Evolutionary conservation across 2,329 filamentous ascomycete species (phyloP).

Genomic region (Didymella pomorum): DNA sequence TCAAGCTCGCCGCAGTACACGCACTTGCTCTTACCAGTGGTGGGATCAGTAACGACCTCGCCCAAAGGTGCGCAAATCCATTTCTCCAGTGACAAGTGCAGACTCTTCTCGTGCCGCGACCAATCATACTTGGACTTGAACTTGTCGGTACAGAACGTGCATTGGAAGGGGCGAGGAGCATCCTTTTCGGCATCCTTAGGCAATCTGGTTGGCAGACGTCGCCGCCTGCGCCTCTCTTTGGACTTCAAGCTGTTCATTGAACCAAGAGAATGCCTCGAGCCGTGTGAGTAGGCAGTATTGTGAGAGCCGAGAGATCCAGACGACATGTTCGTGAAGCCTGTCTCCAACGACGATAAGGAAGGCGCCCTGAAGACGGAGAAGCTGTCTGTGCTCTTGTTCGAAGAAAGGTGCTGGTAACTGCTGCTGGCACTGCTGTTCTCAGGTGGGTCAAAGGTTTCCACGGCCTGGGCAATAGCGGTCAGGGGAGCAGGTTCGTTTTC

Average conservation of each 20-base stretch:
- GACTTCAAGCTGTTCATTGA: slow-evolving; percentile 63
- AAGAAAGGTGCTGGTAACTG: slow-evolving; percentile 58
- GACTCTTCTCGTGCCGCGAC: slow-evolving; percentile 52
- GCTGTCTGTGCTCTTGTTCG: slow-evolving; percentile 57
- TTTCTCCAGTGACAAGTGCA: slow-evolving; percentile 51
- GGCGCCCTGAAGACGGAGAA: slow-evolving; percentile 62
- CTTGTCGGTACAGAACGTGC: slow-evolving; percentile 51
- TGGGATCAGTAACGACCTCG: slow-evolving; percentile 63
- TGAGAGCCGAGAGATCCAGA: slow-evolving; percentile 63
- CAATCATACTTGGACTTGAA: slow-evolving; percentile 54
- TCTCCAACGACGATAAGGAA: slow-evolving; percentile 64
- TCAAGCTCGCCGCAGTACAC: slow-evolving; percentile 66
- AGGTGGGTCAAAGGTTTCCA: slow-evolving; percentile 53
- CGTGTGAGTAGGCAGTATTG: slow-evolving; percentile 64
- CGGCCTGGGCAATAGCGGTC: slow-evolving; percentile 69
- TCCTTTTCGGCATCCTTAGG: slow-evolving; percentile 35
- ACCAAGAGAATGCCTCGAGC: slow-evolving; percentile 64
- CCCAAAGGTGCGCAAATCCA: slow-evolving; percentile 67
- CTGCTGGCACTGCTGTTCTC: slow-evolving; percentile 47
- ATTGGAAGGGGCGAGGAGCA: slow-evolving; percentile 44
- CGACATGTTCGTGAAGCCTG: slow-evolving; percentile 59
- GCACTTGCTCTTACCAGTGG: slow-evolving; percentile 65
- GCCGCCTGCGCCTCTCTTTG: slow-evolving; percentile 65
- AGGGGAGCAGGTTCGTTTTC: slow-evolving; percentile 73
- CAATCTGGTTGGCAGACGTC: slow-evolving; percentile 56